Evolutionary conservation across 257 asterid species (phyloP).

Genomic region (Cynanchum wilfordii): DNA sequence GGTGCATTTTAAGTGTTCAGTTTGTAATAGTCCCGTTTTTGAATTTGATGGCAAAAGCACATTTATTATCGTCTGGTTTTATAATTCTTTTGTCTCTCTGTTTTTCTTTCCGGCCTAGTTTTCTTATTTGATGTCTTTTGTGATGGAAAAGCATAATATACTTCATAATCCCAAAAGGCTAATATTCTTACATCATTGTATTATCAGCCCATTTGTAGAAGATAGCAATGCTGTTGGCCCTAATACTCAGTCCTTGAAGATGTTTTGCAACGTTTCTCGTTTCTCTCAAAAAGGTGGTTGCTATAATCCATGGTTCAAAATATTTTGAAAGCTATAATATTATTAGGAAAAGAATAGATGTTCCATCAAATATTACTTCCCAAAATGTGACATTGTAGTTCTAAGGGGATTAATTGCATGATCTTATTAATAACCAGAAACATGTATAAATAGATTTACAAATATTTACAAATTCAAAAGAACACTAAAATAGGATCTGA

Average conservation of each 20-base stretch:
- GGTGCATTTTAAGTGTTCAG: neutral
- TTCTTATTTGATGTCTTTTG: conserved; percentile 22
- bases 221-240: conserved; percentile 62
- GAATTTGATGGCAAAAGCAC: neutral
- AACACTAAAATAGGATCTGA: too few relatives aligned
- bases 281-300: conserved; percentile 53
- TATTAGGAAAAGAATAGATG: conserved; percentile 18
- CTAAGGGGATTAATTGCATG: too few relatives aligned
- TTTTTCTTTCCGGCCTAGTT: conserved; percentile 12
- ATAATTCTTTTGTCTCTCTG: neutral
- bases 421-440: too few relatives aligned
- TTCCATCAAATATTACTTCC: conserved; percentile 4
- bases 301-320: conserved; percentile 42
- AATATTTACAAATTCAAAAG: too few relatives aligned
- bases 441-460: too few relatives aligned
- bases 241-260: conserved; percentile 58
- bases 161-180: conserved; percentile 32
- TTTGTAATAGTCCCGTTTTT: neutral
- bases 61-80: conserved; percentile 3
- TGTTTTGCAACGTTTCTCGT: conserved; percentile 53
- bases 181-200: conserved; percentile 37
- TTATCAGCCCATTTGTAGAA: conserved; percentile 53
- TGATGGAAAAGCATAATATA: conserved; percentile 22
- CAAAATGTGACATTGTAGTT: neutral
- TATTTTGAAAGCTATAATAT: conserved; percentile 17